phyloP scores from a whole-genome alignment of 768 basidiomycete species.

The Podaxis sp. region DNA sequence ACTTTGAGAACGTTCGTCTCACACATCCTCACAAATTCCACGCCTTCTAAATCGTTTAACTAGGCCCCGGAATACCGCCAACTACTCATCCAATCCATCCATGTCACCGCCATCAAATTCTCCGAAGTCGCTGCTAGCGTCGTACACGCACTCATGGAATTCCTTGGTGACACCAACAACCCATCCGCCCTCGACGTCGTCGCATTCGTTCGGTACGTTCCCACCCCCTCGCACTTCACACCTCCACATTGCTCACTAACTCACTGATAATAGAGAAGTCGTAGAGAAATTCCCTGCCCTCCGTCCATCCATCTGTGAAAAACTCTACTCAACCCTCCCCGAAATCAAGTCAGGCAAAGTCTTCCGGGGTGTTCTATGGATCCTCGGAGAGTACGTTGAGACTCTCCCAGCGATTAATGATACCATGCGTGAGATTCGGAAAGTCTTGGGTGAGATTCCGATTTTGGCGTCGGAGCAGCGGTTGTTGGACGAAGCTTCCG shows the following conservation, averaged over 20 bases:
- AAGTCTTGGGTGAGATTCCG: constrained; percentile 93
- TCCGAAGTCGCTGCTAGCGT: constrained; percentile 95
- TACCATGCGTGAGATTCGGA: constrained; percentile 74
- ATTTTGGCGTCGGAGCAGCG: constrained; percentile 89
- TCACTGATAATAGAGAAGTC: constrained; percentile 58
- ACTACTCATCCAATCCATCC: constrained; percentile 94
- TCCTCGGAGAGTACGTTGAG: constrained; percentile 93
- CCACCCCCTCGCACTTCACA: neutral
- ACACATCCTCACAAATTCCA: neutral
- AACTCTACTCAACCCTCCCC: constrained; percentile 72
- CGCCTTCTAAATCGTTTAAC: neutral
- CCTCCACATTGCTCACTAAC: neutral
- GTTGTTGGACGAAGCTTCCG: constrained; percentile 71
- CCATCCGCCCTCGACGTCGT: constrained; percentile 95
- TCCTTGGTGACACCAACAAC: constrained; percentile 92
- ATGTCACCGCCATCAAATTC: constrained; percentile 93
- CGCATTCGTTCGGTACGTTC: constrained; percentile 47
- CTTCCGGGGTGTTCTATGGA: constrained; percentile 95
- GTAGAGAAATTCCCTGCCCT: constrained; percentile 96
- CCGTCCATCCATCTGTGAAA: constrained; percentile 77
- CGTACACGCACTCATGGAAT: constrained; percentile 90
- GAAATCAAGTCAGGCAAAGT: constrained; percentile 97
- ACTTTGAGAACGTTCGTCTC: constrained; percentile 78
- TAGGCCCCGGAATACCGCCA: constrained; percentile 94
- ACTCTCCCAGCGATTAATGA: constrained; percentile 59